Percentiles rank a stretch among this genome's conserved stretches.
Conservation (phyloP, 139 green algal genomes). For the Chlorella sp. region DNA sequence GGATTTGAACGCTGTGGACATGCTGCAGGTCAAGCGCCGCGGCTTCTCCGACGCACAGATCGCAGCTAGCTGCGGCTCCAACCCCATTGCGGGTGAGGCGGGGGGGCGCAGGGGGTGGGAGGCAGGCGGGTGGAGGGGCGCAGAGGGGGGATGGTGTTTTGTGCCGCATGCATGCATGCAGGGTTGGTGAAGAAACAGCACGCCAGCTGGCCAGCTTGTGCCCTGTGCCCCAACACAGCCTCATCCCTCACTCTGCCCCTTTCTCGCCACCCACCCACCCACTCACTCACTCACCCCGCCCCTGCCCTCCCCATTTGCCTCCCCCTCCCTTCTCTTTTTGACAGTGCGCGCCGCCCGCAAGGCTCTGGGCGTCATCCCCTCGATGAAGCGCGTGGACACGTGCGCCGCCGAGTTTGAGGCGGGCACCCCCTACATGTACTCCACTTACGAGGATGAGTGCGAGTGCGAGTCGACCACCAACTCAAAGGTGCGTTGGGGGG, state of each 20-base stretch:
- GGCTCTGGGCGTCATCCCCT: conserved; percentile 78
- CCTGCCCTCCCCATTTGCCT: neutral
- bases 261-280: neutral
- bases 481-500: conserved; percentile 62
- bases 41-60: conserved; percentile 97
- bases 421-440: conserved; percentile 97
- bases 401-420: conserved; percentile 99
- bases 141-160: neutral
- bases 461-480: conserved; percentile 80
- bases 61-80: conserved; percentile 37
- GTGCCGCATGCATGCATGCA: neutral
- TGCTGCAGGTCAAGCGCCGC: conserved; percentile 81
- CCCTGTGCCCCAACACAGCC: neutral
- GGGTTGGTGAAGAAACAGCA: too few relatives aligned
- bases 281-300: neutral
- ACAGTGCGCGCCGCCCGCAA: conserved; percentile 74
- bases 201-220: too few relatives aligned
- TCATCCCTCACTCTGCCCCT: neutral
- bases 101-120: neutral
- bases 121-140: neutral
- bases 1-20: conserved; percentile 80
- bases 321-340: neutral
- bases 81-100: neutral
- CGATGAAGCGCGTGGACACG: conserved; percentile 98
- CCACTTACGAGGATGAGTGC: conserved; percentile 89